These are phyloP conservation scores for Echinosophora koreensis DNA, from an alignment of 306 rosid genomes.

Conservation along the genomic window DNA sequence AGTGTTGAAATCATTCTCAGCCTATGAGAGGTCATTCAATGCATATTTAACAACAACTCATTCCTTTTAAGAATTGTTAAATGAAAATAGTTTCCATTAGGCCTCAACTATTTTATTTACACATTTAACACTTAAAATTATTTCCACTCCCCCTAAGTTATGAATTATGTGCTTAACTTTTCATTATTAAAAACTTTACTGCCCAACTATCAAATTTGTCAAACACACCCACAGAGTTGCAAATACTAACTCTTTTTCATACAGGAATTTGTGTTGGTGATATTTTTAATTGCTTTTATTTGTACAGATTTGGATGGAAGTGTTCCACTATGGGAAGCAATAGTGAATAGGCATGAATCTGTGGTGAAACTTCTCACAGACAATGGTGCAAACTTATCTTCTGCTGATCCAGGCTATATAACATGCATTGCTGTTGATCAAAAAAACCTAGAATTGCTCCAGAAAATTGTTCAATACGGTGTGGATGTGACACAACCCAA, in stretches of 20 bases:
- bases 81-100: slow-evolving; percentile 3
- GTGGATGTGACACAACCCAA: slow-evolving; percentile 56
- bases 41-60: neutral
- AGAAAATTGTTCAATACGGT: slow-evolving; percentile 47
- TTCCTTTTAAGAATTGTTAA: neutral
- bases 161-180: neutral
- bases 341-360: slow-evolving; percentile 52
- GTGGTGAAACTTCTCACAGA: slow-evolving; percentile 56
- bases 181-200: neutral
- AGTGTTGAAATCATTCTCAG: neutral
- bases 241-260: neutral
- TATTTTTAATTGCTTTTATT: slow-evolving; percentile 10
- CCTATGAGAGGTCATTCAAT: neutral
- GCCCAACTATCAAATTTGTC: slow-evolving; percentile 2
- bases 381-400: slow-evolving; percentile 60
- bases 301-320: slow-evolving; percentile 67
- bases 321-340: slow-evolving; percentile 70
- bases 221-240: neutral
- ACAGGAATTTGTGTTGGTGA: neutral
- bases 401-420: slow-evolving; percentile 44
- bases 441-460: slow-evolving; percentile 63
- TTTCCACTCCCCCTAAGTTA: too few species aligned
- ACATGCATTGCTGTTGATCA: slow-evolving; percentile 63
- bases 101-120: neutral
- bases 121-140: too few species aligned